A percentile compares a stretch with the other conserved stretches of the same genome.
phyloP scores from a whole-genome alignment of 768 basidiomycete species.

The Leccinellum albellum region DNA sequence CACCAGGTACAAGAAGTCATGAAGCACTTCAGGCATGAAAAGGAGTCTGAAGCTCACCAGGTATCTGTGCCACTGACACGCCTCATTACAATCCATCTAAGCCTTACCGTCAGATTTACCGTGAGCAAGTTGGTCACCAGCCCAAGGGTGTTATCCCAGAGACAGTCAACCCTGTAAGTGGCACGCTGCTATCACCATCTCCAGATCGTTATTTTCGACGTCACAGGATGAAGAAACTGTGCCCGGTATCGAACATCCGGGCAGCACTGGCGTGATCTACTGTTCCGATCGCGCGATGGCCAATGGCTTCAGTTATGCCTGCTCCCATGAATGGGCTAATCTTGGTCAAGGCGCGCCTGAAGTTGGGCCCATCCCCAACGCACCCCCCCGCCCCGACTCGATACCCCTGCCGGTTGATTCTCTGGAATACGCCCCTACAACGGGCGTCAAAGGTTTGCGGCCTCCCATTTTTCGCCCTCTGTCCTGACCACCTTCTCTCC shows the following conservation, averaged over 20 bases:
- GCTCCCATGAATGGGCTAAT: slow-evolving; percentile 80
- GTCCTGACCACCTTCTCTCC: slow-evolving; percentile 2
- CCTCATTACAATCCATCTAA: not conserved
- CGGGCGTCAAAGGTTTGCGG: slow-evolving; percentile 73
- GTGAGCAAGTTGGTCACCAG: slow-evolving; percentile 66
- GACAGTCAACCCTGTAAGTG: slow-evolving; percentile 63
- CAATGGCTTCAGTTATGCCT: slow-evolving; percentile 83
- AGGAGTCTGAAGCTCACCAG: slow-evolving; percentile 86
- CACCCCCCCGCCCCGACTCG: slow-evolving; percentile 58
- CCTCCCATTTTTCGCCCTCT: not conserved
- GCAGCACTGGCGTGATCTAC: slow-evolving; percentile 67
- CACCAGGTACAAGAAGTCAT: slow-evolving; percentile 67
- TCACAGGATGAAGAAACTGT: slow-evolving; percentile 81
- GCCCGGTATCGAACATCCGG: slow-evolving; percentile 81
- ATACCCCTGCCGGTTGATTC: slow-evolving; percentile 68
- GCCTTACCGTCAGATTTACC: slow-evolving; percentile 57
- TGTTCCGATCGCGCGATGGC: slow-evolving; percentile 94
- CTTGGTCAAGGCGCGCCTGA: slow-evolving; percentile 92
- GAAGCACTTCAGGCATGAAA: slow-evolving; percentile 67
- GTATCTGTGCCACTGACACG: slow-evolving; percentile 32
- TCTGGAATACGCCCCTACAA: slow-evolving; percentile 89
- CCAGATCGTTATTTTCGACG: slow-evolving; percentile 2
- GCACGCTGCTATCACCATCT: not conserved
- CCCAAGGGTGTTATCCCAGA: slow-evolving; percentile 63
- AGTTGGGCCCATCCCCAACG: slow-evolving; percentile 78